These are phyloP conservation scores for Pleurotus giganteus DNA, from an alignment of 768 basidiomycete species.

Conservation along the genomic window DNA sequence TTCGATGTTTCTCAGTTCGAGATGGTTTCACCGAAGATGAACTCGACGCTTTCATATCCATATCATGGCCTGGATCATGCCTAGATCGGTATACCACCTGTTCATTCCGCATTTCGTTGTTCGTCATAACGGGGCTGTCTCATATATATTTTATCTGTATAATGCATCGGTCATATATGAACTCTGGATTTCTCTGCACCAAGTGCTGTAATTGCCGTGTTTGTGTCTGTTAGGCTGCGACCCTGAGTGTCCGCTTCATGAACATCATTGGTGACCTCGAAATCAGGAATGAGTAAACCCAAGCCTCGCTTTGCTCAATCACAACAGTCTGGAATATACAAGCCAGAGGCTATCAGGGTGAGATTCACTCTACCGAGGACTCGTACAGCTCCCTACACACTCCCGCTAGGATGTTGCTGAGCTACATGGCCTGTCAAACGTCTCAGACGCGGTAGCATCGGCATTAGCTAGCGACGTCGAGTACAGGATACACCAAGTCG, in stretches of 20 bases:
- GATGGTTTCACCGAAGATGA: conserved; percentile 53
- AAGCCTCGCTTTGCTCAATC: conserved; percentile 45
- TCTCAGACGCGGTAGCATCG: conserved; percentile 78
- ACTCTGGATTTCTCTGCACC: neutral
- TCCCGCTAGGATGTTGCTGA: conserved; percentile 83
- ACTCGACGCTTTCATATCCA: conserved; percentile 50
- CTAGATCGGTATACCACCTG: conserved; percentile 7
- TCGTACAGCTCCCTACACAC: neutral
- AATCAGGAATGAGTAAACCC: conserved; percentile 36
- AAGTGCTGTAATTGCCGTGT: neutral
- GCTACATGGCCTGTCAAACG: conserved; percentile 68
- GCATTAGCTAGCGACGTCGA: conserved; percentile 95
- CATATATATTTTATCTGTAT: conserved; percentile 10
- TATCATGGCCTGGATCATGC: conserved; percentile 52
- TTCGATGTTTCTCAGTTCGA: conserved; percentile 69
- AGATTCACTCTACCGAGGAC: conserved; percentile 15
- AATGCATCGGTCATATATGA: conserved; percentile 2
- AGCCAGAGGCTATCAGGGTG: conserved; percentile 62
- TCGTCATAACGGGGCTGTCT: neutral
- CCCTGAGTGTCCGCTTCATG: conserved; percentile 1
- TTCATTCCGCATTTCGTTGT: neutral
- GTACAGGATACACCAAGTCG: conserved; percentile 91
- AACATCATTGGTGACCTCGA: neutral
- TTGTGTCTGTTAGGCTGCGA: conserved; percentile 2
- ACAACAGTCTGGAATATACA: conserved; percentile 61